Conservation (phyloP, 148 eudicot species). For the Camellia lanceoleosa region DNA sequence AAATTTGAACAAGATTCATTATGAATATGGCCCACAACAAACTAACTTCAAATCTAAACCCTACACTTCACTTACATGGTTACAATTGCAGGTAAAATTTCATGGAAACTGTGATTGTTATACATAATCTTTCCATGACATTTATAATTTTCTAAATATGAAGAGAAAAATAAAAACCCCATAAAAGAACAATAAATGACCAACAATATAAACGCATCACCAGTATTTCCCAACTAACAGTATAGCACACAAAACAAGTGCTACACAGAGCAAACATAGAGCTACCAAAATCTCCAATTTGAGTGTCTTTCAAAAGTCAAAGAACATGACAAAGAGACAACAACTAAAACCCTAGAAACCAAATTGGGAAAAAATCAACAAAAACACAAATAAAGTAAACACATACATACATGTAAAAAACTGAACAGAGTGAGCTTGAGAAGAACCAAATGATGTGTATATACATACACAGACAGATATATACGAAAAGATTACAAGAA, state of each 20-base stretch:
- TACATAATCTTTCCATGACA: background rate
- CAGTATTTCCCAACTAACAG: background rate
- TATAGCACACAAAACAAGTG: background rate
- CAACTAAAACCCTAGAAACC: background rate
- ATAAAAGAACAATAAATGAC: background rate
- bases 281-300: background rate
- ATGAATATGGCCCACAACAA: too few species aligned
- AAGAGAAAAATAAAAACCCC: background rate
- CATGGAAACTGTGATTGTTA: background rate
- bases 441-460: background rate
- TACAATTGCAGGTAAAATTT: too few species aligned
- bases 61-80: too few species aligned
- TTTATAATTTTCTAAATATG: background rate
- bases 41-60: too few species aligned
- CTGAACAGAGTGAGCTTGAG: background rate
- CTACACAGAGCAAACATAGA: background rate
- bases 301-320: background rate
- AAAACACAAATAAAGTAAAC: background rate
- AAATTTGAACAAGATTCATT: too few species aligned
- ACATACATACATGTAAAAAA: background rate
- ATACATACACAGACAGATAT: background rate
- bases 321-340: background rate
- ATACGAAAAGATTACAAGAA: background rate
- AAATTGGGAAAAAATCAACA: conserved; percentile 5
- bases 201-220: background rate